phyloP scores from a whole-genome alignment of 495 filamentous ascomycete genomes.

The Jackrogersella minutella region DNA sequence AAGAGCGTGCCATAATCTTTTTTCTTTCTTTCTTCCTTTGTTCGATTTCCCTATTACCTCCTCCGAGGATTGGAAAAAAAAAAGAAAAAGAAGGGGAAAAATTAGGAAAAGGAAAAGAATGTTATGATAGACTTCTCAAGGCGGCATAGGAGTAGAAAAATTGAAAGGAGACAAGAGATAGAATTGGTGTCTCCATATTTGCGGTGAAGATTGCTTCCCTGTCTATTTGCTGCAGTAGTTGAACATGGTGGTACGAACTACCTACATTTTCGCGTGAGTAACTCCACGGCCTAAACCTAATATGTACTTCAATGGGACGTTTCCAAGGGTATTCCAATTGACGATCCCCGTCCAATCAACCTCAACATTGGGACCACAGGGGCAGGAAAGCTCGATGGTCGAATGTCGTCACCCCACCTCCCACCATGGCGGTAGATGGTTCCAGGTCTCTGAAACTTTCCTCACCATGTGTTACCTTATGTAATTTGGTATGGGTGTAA shows the following conservation, averaged over 20 bases:
- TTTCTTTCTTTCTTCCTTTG: conserved; percentile 17
- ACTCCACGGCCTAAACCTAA: conserved; percentile 12
- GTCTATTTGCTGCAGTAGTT: conserved; percentile 16
- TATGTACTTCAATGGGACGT: conserved; percentile 15
- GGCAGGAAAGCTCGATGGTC: conserved; percentile 6
- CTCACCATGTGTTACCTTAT: background rate
- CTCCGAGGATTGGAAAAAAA: background rate
- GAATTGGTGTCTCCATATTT: conserved; percentile 35
- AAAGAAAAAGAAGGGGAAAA: conserved; percentile 1
- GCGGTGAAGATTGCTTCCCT: conserved; percentile 33
- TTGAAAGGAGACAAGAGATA: conserved; percentile 31
- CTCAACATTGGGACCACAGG: conserved; percentile 7
- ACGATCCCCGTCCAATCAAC: conserved; percentile 30
- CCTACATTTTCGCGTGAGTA: conserved; percentile 4
- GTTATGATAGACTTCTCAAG: conserved; percentile 8
- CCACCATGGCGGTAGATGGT: conserved; percentile 1
- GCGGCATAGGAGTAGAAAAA: conserved; percentile 16
- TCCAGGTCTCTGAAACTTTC: conserved; percentile 21
- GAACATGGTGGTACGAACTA: conserved; percentile 8
- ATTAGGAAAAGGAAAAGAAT: background rate
- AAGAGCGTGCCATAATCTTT: conserved; percentile 41
- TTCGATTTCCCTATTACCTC: background rate
- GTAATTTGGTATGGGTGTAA: background rate
- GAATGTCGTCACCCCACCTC: conserved; percentile 33
- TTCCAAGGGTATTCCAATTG: conserved; percentile 29